phyloP scores from a whole-genome alignment of 2,329 filamentous ascomycete genomes.

The Mycosphaerella arachidis region DNA sequence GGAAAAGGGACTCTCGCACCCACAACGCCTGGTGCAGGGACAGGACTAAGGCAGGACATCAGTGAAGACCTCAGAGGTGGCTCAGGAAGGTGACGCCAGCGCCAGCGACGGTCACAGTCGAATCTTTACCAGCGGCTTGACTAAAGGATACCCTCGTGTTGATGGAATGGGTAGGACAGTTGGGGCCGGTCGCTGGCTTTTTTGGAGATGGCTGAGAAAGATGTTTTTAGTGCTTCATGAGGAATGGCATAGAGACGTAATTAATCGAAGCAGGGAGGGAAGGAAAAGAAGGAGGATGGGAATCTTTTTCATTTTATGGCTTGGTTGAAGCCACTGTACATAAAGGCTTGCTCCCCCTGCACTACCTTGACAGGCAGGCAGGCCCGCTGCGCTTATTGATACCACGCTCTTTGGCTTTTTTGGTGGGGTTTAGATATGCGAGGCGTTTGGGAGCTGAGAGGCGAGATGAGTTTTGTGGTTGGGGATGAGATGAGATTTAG shows the following conservation, averaged over 20 bases:
- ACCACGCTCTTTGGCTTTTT: neutral
- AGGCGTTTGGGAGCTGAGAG: neutral
- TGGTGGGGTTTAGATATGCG: neutral
- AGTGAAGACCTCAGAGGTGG: slow-evolving; percentile 8
- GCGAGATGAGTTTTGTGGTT: no score
- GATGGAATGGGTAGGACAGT: neutral
- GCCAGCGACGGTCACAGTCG: slow-evolving; percentile 3
- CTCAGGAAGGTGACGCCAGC: slow-evolving; percentile 10
- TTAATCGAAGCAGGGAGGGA: neutral
- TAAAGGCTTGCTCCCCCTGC: neutral
- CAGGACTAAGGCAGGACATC: slow-evolving; percentile 13
- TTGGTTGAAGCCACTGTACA: neutral
- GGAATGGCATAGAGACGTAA: slow-evolving; percentile 5
- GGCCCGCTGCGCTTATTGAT: neutral
- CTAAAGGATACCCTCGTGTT: neutral
- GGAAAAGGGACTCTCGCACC: neutral
- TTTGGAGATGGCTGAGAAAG: neutral
- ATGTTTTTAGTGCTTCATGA: neutral
- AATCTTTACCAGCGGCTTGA: slow-evolving; percentile 7
- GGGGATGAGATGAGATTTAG: no score
- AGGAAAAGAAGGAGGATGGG: slow-evolving; percentile 1
- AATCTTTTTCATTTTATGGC: neutral
- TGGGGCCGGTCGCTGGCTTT: neutral
- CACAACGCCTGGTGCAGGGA: neutral
- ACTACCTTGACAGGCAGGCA: neutral